phyloP scores from a whole-genome alignment of 805 yeast genomes.

The Candida nitratophila region DNA sequence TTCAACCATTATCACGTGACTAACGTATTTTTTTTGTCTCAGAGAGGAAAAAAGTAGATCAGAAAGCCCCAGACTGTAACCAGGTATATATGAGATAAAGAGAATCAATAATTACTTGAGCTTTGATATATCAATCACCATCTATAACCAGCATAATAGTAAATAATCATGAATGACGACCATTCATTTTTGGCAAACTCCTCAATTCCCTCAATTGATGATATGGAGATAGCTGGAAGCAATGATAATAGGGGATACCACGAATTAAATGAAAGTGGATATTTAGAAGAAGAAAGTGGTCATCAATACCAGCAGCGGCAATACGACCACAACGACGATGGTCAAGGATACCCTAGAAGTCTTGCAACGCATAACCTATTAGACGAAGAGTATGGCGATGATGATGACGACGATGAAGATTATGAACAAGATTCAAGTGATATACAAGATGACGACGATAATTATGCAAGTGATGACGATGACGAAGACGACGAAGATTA shows the following conservation, averaged over 20 bases:
- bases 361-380: too few relatives aligned
- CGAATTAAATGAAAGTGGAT: neutral
- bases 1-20: too few relatives aligned
- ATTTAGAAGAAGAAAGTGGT: neutral
- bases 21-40: too few relatives aligned
- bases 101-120: too few relatives aligned
- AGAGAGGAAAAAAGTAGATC: too few relatives aligned
- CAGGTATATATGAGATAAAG: too few relatives aligned
- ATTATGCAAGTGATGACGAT: neutral
- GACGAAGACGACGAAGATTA: slow-evolving; percentile 1
- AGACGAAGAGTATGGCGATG: slow-evolving; percentile 1
- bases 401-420: neutral
- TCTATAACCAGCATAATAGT: too few relatives aligned
- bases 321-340: neutral
- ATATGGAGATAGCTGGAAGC: neutral
- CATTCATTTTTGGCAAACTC: neutral
- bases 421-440: slow-evolving; percentile 1
- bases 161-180: neutral
- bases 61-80: too few relatives aligned
- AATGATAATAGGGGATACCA: neutral
- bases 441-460: neutral
- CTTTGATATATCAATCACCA: too few relatives aligned
- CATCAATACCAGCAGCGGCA: neutral
- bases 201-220: neutral
- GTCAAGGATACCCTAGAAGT: neutral